These are phyloP conservation scores for Collybiopsis confluens DNA, from an alignment of 768 basidiomycete genomes.

Conservation along the genomic window DNA sequence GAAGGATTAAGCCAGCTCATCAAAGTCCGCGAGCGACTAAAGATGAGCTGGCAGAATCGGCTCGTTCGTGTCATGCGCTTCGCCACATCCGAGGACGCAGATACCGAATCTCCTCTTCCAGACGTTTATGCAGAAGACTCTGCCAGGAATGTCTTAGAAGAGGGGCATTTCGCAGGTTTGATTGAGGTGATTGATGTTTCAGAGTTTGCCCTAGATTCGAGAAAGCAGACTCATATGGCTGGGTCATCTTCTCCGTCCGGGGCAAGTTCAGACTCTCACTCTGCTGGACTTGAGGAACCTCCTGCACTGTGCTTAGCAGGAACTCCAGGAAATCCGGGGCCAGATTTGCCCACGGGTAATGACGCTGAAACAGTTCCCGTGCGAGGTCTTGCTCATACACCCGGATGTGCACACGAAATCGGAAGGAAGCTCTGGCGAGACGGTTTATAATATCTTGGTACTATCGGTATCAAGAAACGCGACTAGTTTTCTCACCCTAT, in stretches of 20 bases:
- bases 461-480: too few species aligned
- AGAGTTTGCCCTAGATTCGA: constrained; percentile 21
- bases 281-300: constrained; percentile 9
- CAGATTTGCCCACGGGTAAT: not conserved
- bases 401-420: constrained; percentile 34
- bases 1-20: constrained; percentile 52
- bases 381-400: constrained; percentile 22
- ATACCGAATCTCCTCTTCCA: constrained; percentile 16
- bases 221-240: not conserved
- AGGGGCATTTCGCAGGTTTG: not conserved
- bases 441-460: not conserved
- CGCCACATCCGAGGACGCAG: constrained; percentile 17
- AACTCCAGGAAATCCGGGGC: not conserved
- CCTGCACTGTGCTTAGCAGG: constrained; percentile 43
- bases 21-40: constrained; percentile 42
- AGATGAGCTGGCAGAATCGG: constrained; percentile 41
- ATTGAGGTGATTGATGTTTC: constrained; percentile 17
- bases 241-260: too few species aligned
- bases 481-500: too few species aligned
- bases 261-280: not conserved
- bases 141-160: not conserved
- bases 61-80: constrained; percentile 42
- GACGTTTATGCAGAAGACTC: not conserved
- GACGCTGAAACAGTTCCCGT: not conserved
- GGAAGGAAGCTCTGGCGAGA: not conserved